Conservation (phyloP, 768 basidiomycete species). For the Auricularia cornea region DNA sequence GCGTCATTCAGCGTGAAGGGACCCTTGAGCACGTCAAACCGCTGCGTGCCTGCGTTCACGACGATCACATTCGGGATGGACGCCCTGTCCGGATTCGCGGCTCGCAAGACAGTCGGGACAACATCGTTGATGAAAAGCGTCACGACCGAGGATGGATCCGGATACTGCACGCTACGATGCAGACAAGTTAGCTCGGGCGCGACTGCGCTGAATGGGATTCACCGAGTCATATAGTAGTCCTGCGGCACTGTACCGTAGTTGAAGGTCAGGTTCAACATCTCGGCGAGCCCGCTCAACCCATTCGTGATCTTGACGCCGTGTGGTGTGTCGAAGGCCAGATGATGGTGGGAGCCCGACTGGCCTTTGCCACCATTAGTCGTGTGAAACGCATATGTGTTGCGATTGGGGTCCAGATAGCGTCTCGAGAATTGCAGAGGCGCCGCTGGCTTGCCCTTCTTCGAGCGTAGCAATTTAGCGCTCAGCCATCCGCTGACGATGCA, state of each 20-base stretch:
- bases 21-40: slow-evolving; percentile 55
- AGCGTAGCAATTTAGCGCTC: slow-evolving; percentile 37
- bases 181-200: too few relatives aligned
- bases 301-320: slow-evolving; percentile 44
- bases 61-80: slow-evolving; percentile 56
- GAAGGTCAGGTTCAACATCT: slow-evolving; percentile 52
- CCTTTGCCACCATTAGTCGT: neutral
- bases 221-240: slow-evolving; percentile 57
- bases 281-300: slow-evolving; percentile 45
- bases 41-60: slow-evolving; percentile 52
- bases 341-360: slow-evolving; percentile 20
- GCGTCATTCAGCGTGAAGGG: slow-evolving; percentile 76
- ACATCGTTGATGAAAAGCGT: slow-evolving; percentile 48
- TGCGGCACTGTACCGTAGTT: slow-evolving; percentile 67
- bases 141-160: slow-evolving; percentile 51
- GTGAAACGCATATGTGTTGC: slow-evolving; percentile 41
- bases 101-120: slow-evolving; percentile 6
- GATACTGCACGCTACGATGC: slow-evolving; percentile 47
- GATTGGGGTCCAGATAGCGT: slow-evolving; percentile 74
- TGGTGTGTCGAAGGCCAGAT: slow-evolving; percentile 49
- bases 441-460: slow-evolving; percentile 25
- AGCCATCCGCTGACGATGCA: neutral
- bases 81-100: slow-evolving; percentile 22
- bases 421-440: slow-evolving; percentile 48
- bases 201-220: too few relatives aligned